phyloP scores from a whole-genome alignment of 2,329 filamentous ascomycete genomes.

The Chrysoporthe puriensis region DNA sequence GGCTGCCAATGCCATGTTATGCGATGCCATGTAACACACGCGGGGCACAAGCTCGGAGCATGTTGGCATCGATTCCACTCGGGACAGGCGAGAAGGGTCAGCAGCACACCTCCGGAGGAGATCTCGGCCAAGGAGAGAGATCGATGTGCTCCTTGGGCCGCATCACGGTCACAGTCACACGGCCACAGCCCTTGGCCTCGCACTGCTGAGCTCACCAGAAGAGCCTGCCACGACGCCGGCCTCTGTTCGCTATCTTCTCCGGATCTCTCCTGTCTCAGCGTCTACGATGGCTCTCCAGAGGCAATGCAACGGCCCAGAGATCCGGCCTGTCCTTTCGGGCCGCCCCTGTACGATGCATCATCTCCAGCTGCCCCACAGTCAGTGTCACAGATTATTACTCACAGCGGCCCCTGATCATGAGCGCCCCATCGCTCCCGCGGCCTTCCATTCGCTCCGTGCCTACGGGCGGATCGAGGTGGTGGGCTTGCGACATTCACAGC shows the following conservation, averaged over 20 bases:
- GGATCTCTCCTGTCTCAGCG: neutral
- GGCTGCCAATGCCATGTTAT: constrained; percentile 15
- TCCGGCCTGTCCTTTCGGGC: constrained; percentile 15
- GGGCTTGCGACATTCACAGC: constrained; percentile 16
- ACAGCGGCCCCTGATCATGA: constrained; percentile 12
- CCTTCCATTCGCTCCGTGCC: constrained; percentile 4
- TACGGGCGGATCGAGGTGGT: neutral
- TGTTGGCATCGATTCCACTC: neutral
- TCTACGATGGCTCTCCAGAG: neutral
- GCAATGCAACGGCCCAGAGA: neutral
- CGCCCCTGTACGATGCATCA: constrained; percentile 17
- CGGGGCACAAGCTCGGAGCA: neutral
- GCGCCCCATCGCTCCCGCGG: constrained; percentile 6
- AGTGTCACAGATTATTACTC: constrained; percentile 26
- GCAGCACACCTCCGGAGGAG: neutral
- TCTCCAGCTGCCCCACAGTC: constrained; percentile 19
- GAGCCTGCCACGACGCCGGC: neutral
- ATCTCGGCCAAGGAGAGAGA: neutral
- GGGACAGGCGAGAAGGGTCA: neutral
- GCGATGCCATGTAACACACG: constrained; percentile 10
- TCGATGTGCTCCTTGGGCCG: neutral
- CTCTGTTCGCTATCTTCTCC: neutral
- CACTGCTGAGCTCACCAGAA: neutral
- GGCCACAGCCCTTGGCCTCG: neutral
- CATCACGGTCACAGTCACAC: too few relatives aligned